Percentiles rank a stretch among this genome's conserved stretches.
phyloP scores from a whole-genome alignment of 225 moss, liverwort and hornwort species.

The Sphagnum tenellum region DNA sequence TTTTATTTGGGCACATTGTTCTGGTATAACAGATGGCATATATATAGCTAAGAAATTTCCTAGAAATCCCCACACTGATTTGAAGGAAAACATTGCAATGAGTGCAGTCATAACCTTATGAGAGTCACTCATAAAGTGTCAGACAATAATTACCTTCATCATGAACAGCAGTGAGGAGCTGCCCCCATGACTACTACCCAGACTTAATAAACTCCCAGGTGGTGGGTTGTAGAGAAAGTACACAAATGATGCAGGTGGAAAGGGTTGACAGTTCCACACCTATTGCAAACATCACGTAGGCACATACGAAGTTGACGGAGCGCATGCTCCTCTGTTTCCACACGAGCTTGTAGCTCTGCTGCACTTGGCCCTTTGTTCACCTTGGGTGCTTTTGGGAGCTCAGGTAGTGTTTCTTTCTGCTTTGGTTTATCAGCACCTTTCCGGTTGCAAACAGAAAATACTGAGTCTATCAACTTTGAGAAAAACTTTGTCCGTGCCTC shows the following conservation, averaged over 20 bases:
- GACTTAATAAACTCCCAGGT: too few relatives aligned
- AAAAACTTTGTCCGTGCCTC: slow-evolving; percentile 57
- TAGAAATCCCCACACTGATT: too few relatives aligned
- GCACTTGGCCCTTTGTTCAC: slow-evolving; percentile 73
- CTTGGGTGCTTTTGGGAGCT: slow-evolving; percentile 66
- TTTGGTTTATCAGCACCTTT: slow-evolving; percentile 28
- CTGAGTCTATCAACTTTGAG: slow-evolving; percentile 54
- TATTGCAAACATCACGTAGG: slow-evolving; percentile 73
- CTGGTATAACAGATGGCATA: too few relatives aligned
- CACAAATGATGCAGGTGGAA: too few relatives aligned
- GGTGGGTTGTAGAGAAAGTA: neutral
- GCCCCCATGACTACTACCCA: too few relatives aligned
- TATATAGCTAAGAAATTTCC: too few relatives aligned
- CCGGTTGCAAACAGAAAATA: slow-evolving; percentile 31
- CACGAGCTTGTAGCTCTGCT: slow-evolving; percentile 59
- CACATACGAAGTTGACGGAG: slow-evolving; percentile 69
- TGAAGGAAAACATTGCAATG: too few relatives aligned
- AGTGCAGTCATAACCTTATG: too few relatives aligned
- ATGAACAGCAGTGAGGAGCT: too few relatives aligned
- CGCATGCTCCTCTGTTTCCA: slow-evolving; percentile 64
- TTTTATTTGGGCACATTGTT: too few relatives aligned
- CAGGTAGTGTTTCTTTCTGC: slow-evolving; percentile 49
- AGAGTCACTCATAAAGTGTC: too few relatives aligned
- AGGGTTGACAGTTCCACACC: slow-evolving; percentile 17
- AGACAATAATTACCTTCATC: too few relatives aligned